Percentiles rank a stretch among this genome's conserved stretches.
These are phyloP conservation scores for Tulasnella sp. DNA, from an alignment of 768 basidiomycete genomes.

Conservation along the genomic window DNA sequence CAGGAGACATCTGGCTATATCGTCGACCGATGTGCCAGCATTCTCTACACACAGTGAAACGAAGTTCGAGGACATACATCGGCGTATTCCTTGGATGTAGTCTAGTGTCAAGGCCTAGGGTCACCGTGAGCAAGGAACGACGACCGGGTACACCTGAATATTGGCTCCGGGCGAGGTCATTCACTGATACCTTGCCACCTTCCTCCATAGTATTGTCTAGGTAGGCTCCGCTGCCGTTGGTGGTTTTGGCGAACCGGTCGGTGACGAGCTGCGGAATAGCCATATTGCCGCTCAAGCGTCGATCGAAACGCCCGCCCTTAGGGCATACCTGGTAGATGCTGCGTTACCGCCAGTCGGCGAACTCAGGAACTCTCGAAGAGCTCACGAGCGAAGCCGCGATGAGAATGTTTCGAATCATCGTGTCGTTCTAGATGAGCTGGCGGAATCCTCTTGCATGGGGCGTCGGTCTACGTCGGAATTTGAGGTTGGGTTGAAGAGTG, in stretches of 20 bases:
- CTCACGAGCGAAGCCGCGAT: slow-evolving; percentile 9
- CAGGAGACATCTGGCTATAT: slow-evolving; percentile 43
- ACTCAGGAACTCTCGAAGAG: neutral
- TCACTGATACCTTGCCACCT: slow-evolving; percentile 25
- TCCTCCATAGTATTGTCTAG: slow-evolving; percentile 15
- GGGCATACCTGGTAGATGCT: slow-evolving; percentile 12
- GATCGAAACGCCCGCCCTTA: too few species aligned
- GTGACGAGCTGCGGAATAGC: slow-evolving; percentile 8
- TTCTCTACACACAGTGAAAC: too few species aligned
- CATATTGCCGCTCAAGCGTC: neutral
- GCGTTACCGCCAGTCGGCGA: slow-evolving; percentile 16
- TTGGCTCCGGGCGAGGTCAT: neutral
- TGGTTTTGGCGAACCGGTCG: slow-evolving; percentile 8
- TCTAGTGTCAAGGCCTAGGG: neutral
- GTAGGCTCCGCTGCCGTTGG: slow-evolving; percentile 7
- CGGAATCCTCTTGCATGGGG: neutral
- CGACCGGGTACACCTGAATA: neutral
- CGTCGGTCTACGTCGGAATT: neutral
- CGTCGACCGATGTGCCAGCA: too few species aligned
- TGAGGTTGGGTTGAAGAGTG: neutral
- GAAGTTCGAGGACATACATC: neutral
- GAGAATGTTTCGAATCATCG: neutral
- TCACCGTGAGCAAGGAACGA: neutral
- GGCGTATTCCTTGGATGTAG: slow-evolving; percentile 22
- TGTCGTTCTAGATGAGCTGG: neutral